Conservation (phyloP, 495 filamentous ascomycete genomes). For the Penicillium flavigenum region DNA sequence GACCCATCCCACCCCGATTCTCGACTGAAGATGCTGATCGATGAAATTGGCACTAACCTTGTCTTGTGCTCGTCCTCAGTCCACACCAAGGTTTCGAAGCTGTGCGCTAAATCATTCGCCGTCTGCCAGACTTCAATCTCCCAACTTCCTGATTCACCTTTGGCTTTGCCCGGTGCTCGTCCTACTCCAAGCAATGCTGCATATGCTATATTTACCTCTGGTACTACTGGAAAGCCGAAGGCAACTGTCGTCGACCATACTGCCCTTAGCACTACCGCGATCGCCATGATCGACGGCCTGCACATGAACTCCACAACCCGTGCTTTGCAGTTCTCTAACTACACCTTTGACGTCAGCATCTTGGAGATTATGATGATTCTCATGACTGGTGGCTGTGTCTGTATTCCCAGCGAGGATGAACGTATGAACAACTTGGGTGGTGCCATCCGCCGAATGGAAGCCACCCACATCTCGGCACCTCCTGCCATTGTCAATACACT, state of each 20-base stretch:
- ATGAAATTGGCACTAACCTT: slow-evolving; percentile 42
- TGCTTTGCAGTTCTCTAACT: slow-evolving; percentile 67
- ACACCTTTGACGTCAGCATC: slow-evolving; percentile 66
- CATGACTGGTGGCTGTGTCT: slow-evolving; percentile 62
- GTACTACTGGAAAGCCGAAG: slow-evolving; percentile 53
- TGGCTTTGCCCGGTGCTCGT: slow-evolving; percentile 15
- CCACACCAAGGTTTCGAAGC: slow-evolving; percentile 30
- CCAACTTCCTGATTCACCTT: slow-evolving; percentile 28
- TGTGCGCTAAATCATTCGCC: slow-evolving; percentile 32
- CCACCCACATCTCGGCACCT: slow-evolving; percentile 40
- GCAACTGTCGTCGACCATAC: slow-evolving; percentile 48
- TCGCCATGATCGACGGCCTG: slow-evolving; percentile 39
- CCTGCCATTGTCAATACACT: slow-evolving; percentile 50
- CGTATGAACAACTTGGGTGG: slow-evolving; percentile 48
- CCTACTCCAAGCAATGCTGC: slow-evolving; percentile 35
- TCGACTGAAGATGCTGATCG: slow-evolving; percentile 53
- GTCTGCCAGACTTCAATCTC: slow-evolving; percentile 33
- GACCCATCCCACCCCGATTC: slow-evolving; percentile 57
- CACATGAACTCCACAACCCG: slow-evolving; percentile 52
- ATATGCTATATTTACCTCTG: slow-evolving; percentile 53
- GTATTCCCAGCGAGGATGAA: slow-evolving; percentile 61
- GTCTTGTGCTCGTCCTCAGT: slow-evolving; percentile 41
- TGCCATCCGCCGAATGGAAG: slow-evolving; percentile 41
- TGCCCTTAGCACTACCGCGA: slow-evolving; percentile 33
- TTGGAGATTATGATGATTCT: slow-evolving; percentile 66